A percentile compares a stretch with the other conserved stretches of the same genome.
Evolutionary conservation across 2,329 filamentous ascomycete species (phyloP).

Genomic region (Phaeosphaeria sp.): DNA sequence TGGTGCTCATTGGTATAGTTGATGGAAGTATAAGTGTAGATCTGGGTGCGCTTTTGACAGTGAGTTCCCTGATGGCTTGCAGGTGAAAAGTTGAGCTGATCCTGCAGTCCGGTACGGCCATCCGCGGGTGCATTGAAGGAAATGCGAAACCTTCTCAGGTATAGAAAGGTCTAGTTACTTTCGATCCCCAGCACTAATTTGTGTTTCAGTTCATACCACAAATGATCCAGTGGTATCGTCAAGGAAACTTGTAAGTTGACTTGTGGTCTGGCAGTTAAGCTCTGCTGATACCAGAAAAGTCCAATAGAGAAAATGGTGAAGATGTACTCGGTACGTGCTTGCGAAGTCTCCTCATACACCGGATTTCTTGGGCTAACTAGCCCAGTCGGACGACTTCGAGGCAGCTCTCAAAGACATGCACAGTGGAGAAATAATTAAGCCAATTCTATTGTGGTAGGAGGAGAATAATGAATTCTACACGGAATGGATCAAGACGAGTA

Average conservation of each 20-base stretch:
- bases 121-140: conserved; percentile 57
- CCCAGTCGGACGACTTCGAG: conserved; percentile 49
- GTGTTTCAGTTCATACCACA: conserved; percentile 50
- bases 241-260: conserved; percentile 49
- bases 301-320: conserved; percentile 56
- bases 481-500: not conserved
- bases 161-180: not conserved
- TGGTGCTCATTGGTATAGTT: conserved; percentile 59
- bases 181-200: not conserved
- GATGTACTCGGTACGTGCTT: conserved; percentile 42
- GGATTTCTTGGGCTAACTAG: not conserved
- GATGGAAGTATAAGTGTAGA: conserved; percentile 53
- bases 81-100: not conserved
- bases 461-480: not conserved
- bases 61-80: conserved; percentile 2
- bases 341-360: not conserved
- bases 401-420: conserved; percentile 54
- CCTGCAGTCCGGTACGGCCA: conserved; percentile 51
- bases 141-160: conserved; percentile 49
- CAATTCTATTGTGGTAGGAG: conserved; percentile 49
- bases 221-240: conserved; percentile 57
- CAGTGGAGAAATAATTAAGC: conserved; percentile 49
- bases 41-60: conserved; percentile 55
- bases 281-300: not conserved
- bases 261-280: not conserved